A percentile compares a stretch with the other conserved stretches of the same genome.
Evolutionary conservation across 306 rosid species (phyloP).

Genomic region (Cyclanthera cordifolia): DNA sequence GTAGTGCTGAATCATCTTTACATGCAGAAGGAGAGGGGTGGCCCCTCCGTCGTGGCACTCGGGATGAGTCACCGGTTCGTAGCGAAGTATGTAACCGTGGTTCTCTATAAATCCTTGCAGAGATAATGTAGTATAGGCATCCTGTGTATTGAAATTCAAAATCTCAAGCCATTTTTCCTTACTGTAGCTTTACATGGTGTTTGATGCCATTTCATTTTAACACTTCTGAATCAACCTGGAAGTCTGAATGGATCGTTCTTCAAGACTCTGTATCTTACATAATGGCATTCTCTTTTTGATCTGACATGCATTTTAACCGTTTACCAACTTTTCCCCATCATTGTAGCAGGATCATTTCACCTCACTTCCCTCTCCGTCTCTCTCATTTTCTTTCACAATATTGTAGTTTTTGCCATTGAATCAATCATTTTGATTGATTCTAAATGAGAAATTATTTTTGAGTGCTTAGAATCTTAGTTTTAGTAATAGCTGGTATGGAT

Average conservation of each 20-base stretch:
- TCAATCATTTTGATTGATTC: too few relatives aligned
- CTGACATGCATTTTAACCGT: background rate
- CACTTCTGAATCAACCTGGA: conserved; percentile 11
- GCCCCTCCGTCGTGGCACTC: conserved; percentile 83
- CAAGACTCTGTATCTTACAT: conserved; percentile 10
- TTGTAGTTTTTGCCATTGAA: background rate
- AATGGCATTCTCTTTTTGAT: background rate
- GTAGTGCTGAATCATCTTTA: conserved; percentile 87
- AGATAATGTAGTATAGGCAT: conserved; percentile 26
- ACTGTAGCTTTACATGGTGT: conserved; percentile 9
- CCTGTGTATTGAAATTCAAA: conserved; percentile 5
- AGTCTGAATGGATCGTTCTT: conserved; percentile 6
- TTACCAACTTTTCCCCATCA: background rate
- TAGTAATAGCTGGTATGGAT: too few relatives aligned
- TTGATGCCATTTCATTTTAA: conserved; percentile 7
- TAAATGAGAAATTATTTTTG: too few relatives aligned
- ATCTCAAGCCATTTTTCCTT: background rate
- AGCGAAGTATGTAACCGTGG: conserved; percentile 89
- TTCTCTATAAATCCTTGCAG: conserved; percentile 92
- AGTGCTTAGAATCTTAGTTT: too few relatives aligned
- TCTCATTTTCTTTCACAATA: background rate
- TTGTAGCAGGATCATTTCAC: background rate
- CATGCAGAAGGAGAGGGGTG: conserved; percentile 78
- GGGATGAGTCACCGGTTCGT: conserved; percentile 71
- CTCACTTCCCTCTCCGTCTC: background rate